A percentile compares a stretch with the other conserved stretches of the same genome.
Conservation (phyloP, 2,329 filamentous ascomycete genomes). For the Fusarium torreyae region DNA sequence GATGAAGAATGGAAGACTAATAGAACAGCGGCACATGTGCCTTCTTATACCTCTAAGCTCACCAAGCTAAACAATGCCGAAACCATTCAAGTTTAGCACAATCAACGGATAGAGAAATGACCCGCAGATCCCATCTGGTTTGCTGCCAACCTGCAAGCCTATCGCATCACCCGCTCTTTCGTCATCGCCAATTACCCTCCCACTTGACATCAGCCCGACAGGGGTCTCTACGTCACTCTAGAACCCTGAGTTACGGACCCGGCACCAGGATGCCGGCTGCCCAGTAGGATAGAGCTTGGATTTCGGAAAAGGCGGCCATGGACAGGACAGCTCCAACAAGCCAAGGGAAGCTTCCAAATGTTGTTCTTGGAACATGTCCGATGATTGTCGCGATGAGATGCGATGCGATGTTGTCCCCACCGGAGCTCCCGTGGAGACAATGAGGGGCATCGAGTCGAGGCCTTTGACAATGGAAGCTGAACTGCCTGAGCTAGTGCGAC, state of each 20-base stretch:
- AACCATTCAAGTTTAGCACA: constrained; percentile 17
- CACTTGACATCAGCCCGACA: constrained; percentile 12
- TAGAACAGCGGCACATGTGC: constrained; percentile 1
- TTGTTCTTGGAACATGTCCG: neutral
- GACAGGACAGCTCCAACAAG: constrained; percentile 4
- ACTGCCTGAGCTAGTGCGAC: constrained; percentile 8
- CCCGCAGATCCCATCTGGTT: constrained; percentile 37
- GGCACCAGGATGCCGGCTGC: constrained; percentile 5
- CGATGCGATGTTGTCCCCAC: neutral
- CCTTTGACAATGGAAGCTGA: constrained; percentile 16
- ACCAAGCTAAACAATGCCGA: constrained; percentile 18
- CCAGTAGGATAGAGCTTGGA: neutral
- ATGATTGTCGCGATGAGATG: constrained; percentile 14
- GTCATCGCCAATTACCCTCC: constrained; percentile 22
- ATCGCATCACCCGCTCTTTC: constrained; percentile 32
- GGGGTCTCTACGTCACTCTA: constrained; percentile 48
- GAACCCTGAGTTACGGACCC: constrained; percentile 35
- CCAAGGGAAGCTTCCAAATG: constrained; percentile 1
- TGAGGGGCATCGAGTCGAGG: neutral
- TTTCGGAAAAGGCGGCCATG: constrained; percentile 22
- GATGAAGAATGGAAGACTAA: neutral
- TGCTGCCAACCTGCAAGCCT: constrained; percentile 16
- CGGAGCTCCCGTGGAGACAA: constrained; percentile 17
- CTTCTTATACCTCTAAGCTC: constrained; percentile 38
- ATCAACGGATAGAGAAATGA: constrained; percentile 28